phyloP scores from a whole-genome alignment of 2,329 filamentous ascomycete genomes.

The Furcasterigmium furcatum region DNA sequence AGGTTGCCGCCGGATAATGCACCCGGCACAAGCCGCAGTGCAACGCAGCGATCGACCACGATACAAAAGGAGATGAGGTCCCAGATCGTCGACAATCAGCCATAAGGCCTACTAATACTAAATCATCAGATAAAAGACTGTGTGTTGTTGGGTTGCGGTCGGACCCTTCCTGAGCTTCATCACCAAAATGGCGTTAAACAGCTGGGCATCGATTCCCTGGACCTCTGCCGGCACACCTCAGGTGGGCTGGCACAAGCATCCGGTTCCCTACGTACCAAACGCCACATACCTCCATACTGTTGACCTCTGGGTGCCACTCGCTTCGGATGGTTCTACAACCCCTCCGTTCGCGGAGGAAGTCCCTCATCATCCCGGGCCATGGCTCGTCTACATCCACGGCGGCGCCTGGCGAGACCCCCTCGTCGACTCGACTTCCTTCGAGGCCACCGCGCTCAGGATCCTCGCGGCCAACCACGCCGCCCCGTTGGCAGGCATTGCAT shows the following conservation, averaged over 20 bases:
- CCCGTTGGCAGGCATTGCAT: conserved; percentile 19
- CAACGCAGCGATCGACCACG: too few relatives aligned
- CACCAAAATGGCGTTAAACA: background rate
- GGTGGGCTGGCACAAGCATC: background rate
- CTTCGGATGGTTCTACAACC: background rate
- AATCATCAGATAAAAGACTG: too few relatives aligned
- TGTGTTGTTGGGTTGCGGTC: too few relatives aligned
- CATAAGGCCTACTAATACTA: too few relatives aligned
- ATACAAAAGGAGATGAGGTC: too few relatives aligned
- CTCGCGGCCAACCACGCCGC: conserved; percentile 1
- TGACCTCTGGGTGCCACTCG: background rate
- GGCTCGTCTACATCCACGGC: conserved; percentile 20
- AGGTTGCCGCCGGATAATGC: too few relatives aligned
- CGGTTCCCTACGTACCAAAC: background rate
- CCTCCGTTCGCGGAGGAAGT: background rate
- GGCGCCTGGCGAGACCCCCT: conserved; percentile 22
- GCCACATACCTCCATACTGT: background rate
- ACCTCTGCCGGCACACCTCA: background rate
- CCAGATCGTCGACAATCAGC: too few relatives aligned
- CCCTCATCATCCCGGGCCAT: conserved; percentile 1
- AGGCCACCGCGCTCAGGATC: conserved; percentile 8
- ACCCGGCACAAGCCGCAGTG: too few relatives aligned
- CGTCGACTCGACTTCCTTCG: conserved; percentile 10
- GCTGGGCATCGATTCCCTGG: background rate
- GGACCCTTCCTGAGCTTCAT: too few relatives aligned